These are phyloP conservation scores for Cucumis sativus DNA, from an alignment of 306 rosid species.

Conservation along the genomic window Cucumber_9930_V3 NC_026660.2:10199001-10199500, in stretches of 20 bases:
- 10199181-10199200: background rate
- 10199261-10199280: background rate
- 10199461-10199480: slow-evolving; percentile 47
- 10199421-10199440: slow-evolving; percentile 40
- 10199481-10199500: slow-evolving; percentile 16
- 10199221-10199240: background rate
- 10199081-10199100: background rate
- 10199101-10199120: background rate
- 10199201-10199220: background rate
- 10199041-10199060: background rate
- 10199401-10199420: slow-evolving; percentile 65
- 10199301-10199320: slow-evolving; percentile 38
- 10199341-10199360: slow-evolving; percentile 65
- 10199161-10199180: background rate
- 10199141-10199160: background rate
- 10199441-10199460: slow-evolving; percentile 41
- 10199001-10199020: background rate
- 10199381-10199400: slow-evolving; percentile 50
- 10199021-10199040: background rate
- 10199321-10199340: slow-evolving; percentile 71
- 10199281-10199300: background rate
- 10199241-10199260: background rate
- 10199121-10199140: background rate
- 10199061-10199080: background rate
- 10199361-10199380: slow-evolving; percentile 64